phyloP scores from a whole-genome alignment of 805 yeast genomes.

The Kazachstania taianensis region DNA sequence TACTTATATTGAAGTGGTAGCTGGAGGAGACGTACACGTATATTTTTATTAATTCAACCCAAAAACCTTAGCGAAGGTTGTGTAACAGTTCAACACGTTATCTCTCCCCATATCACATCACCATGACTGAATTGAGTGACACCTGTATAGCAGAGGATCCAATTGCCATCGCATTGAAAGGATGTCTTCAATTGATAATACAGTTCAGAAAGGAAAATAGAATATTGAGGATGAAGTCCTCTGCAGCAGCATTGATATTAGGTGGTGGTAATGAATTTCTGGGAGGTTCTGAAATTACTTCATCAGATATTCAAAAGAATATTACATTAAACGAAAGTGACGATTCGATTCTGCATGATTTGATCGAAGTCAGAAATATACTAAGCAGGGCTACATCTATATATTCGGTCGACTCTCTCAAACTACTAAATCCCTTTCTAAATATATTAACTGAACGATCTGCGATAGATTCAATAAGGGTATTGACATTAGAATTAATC shows the following conservation, averaged over 20 bases:
- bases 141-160: conserved; percentile 38
- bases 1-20: too few relatives aligned
- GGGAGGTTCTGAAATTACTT: conserved; percentile 2
- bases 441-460: conserved; percentile 1
- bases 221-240: conserved; percentile 45
- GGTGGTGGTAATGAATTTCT: conserved; percentile 40
- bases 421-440: conserved; percentile 77
- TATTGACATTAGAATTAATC: conserved; percentile 66
- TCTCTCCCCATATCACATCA: too few relatives aligned
- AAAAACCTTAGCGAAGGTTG: not conserved
- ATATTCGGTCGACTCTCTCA: conserved; percentile 53
- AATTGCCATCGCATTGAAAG: conserved; percentile 75
- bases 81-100: too few relatives aligned
- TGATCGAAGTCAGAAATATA: conserved; percentile 66
- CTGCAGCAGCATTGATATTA: conserved; percentile 72
- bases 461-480: not conserved
- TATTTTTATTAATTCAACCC: not conserved
- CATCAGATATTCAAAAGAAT: not conserved
- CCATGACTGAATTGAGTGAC: conserved; percentile 2
- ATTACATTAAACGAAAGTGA: conserved; percentile 37
- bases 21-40: too few relatives aligned
- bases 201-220: conserved; percentile 75
- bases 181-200: conserved; percentile 77
- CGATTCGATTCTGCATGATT: conserved; percentile 57
- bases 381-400: conserved; percentile 45